Conservation (phyloP, 306 rosid genomes). For the Prunus mume region DNA sequence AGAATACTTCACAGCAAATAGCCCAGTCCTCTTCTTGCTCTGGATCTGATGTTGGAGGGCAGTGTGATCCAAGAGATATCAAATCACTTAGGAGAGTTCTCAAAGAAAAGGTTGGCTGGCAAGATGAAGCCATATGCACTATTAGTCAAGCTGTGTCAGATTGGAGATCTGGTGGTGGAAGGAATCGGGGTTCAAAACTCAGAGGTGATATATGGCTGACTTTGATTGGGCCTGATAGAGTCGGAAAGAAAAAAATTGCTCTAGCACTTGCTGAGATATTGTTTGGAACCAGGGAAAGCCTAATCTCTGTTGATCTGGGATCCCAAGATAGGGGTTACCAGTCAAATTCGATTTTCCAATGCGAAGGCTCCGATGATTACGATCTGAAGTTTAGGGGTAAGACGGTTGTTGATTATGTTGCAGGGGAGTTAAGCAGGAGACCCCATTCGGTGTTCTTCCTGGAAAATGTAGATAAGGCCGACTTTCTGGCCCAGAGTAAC, state of each 20-base stretch:
- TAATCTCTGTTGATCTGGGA: slow-evolving; percentile 65
- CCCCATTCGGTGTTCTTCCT: slow-evolving; percentile 66
- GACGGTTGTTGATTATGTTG: slow-evolving; percentile 63
- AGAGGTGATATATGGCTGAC: slow-evolving; percentile 81
- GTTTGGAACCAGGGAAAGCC: slow-evolving; percentile 49
- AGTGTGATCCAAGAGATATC: slow-evolving; percentile 51
- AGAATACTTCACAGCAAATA: slow-evolving; percentile 29
- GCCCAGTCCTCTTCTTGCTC: slow-evolving; percentile 44
- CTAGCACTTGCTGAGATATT: slow-evolving; percentile 63
- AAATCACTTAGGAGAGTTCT: slow-evolving; percentile 57
- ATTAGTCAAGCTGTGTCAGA: slow-evolving; percentile 48
- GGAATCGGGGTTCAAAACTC: slow-evolving; percentile 34
- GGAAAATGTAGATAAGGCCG: slow-evolving; percentile 74
- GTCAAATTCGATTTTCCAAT: slow-evolving; percentile 39
- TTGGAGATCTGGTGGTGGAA: slow-evolving; percentile 49
- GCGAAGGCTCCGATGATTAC: slow-evolving; percentile 35
- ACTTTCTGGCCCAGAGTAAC: slow-evolving; percentile 55
- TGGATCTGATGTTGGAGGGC: slow-evolving; percentile 38
- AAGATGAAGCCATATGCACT: slow-evolving; percentile 65
- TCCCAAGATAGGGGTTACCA: slow-evolving; percentile 35
- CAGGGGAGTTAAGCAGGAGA: slow-evolving; percentile 69
- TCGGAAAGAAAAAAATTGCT: slow-evolving; percentile 78
- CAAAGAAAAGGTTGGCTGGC: slow-evolving; percentile 68
- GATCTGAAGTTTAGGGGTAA: slow-evolving; percentile 62
- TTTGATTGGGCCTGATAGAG: slow-evolving; percentile 73